A percentile compares a stretch with the other conserved stretches of the same genome.
These are phyloP conservation scores for Aurinia saxatilis DNA, from an alignment of 345 rosid species.

Conservation along the genomic window DNA sequence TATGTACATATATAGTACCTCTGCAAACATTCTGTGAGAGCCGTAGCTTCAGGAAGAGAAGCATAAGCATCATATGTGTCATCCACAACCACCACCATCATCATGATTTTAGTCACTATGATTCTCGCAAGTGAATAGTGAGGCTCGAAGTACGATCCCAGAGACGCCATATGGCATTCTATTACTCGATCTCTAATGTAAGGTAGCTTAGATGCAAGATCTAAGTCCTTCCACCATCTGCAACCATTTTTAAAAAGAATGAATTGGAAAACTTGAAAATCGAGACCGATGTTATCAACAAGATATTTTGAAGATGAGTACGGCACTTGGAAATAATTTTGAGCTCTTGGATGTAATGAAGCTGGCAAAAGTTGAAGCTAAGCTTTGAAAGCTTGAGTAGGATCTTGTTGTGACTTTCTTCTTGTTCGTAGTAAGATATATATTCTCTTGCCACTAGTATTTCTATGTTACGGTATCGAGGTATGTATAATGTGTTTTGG, in stretches of 20 bases:
- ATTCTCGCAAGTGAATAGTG: constrained; percentile 6
- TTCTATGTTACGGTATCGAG: neutral
- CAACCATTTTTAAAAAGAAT: neutral
- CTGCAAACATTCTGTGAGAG: neutral
- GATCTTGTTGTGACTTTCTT: neutral
- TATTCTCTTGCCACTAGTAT: constrained; percentile 8
- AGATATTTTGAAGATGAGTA: neutral
- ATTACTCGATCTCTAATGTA: constrained; percentile 9
- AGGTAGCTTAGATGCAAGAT: constrained; percentile 4
- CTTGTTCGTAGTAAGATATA: constrained; percentile 16
- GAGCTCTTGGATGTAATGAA: constrained; percentile 14
- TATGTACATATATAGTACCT: neutral
- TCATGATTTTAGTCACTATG: neutral
- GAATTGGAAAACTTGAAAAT: neutral
- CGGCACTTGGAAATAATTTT: neutral
- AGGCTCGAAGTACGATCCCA: constrained; percentile 10
- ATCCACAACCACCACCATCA: neutral
- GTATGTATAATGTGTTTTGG: neutral
- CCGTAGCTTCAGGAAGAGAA: neutral
- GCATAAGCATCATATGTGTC: constrained; percentile 15
- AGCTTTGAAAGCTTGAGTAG: constrained; percentile 14
- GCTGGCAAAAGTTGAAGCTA: constrained; percentile 5
- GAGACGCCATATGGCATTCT: neutral
- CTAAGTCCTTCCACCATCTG: constrained; percentile 19
- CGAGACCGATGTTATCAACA: neutral